phyloP scores from a whole-genome alignment of 2,329 filamentous ascomycete species.

The Diaporthe eres region DNA sequence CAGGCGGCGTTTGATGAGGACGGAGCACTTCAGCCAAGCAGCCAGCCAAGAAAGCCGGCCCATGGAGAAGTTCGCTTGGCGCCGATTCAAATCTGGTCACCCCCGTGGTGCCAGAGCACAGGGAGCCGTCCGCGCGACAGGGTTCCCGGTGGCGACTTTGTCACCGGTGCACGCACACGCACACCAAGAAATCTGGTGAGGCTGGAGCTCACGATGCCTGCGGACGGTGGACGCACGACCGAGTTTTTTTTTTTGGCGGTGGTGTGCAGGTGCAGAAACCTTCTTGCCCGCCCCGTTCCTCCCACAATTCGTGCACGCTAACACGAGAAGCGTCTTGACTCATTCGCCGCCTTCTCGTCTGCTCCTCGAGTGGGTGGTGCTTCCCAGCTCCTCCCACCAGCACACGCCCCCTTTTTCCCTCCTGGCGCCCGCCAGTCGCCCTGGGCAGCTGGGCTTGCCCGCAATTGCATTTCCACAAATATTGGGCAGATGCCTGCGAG shows the following conservation, averaged over 20 bases:
- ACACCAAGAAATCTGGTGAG: background rate
- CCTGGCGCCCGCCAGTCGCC: slow-evolving; percentile 14
- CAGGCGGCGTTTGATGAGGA: background rate
- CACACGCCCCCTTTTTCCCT: slow-evolving; percentile 5
- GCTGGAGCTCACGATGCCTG: slow-evolving; percentile 26
- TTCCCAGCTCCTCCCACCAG: background rate
- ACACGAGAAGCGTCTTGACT: slow-evolving; percentile 25
- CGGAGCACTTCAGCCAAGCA: background rate
- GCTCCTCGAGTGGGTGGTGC: background rate
- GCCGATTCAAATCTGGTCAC: slow-evolving; percentile 16
- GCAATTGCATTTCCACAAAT: slow-evolving; percentile 27
- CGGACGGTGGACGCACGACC: background rate
- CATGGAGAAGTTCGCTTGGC: slow-evolving; percentile 3
- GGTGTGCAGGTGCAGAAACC: slow-evolving; percentile 14
- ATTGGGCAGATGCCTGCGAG: slow-evolving; percentile 5
- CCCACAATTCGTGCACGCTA: slow-evolving; percentile 14
- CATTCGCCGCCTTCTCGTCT: background rate
- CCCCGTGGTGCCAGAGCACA: slow-evolving; percentile 8
- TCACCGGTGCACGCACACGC: slow-evolving; percentile 5
- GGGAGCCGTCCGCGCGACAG: background rate
- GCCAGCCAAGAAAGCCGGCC: background rate
- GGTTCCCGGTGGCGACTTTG: slow-evolving; percentile 29
- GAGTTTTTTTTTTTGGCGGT: background rate
- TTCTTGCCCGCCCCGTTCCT: slow-evolving; percentile 4
- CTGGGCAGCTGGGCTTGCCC: slow-evolving; percentile 5